Evolutionary conservation across 1,284 basidiomycete species (phyloP).

Genomic region (Austroboletus niveus): DNA sequence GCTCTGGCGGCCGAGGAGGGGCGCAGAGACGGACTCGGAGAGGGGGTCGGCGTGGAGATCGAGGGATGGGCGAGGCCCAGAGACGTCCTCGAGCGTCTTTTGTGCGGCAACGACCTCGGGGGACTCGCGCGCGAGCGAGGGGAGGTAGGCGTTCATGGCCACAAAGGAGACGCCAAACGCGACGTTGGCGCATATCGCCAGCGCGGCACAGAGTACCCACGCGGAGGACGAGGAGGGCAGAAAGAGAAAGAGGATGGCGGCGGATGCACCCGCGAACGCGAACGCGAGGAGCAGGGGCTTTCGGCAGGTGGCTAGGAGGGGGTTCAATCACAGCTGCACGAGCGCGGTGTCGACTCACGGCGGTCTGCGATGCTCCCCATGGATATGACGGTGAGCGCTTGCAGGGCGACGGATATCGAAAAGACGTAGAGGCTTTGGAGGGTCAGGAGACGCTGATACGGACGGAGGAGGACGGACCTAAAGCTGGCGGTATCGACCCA

Average conservation of each 20-base stretch:
- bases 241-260: constrained; percentile 68
- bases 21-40: constrained; percentile 15
- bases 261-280: constrained; percentile 65
- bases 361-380: constrained; percentile 87
- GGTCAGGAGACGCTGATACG: neutral
- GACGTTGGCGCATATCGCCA: constrained; percentile 76
- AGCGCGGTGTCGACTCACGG: constrained; percentile 49
- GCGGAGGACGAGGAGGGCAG: constrained; percentile 66
- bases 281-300: constrained; percentile 77
- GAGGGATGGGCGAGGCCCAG: constrained; percentile 6
- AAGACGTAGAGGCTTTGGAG: constrained; percentile 77
- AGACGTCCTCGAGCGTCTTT: constrained; percentile 32
- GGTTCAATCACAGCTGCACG: neutral
- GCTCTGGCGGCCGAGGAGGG: constrained; percentile 27
- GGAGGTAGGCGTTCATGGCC: constrained; percentile 88
- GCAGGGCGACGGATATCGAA: constrained; percentile 80
- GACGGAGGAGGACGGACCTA: constrained; percentile 52
- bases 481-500: constrained; percentile 90
- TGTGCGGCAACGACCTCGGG: constrained; percentile 55
- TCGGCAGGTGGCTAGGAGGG: constrained; percentile 63
- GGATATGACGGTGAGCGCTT: constrained; percentile 87
- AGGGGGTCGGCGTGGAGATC: constrained; percentile 22
- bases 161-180: constrained; percentile 83
- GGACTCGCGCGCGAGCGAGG: constrained; percentile 66
- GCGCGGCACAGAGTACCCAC: constrained; percentile 62